Evolutionary conservation across 371 early-diverging fungal species (phyloP).

Genomic region (Entomophthora muscae): DNA sequence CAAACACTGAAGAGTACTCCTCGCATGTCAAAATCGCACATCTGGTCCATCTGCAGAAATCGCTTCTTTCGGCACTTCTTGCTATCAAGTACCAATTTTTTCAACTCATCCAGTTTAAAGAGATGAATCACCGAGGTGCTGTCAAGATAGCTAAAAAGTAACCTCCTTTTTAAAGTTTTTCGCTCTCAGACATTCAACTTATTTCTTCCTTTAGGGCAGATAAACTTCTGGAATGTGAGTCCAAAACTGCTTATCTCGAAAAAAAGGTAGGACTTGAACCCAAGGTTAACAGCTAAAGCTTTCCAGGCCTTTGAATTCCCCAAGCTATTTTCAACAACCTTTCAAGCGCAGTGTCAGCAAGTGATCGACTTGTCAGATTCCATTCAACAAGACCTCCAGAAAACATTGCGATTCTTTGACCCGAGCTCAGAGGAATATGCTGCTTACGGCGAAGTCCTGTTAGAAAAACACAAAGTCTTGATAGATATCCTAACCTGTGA

Average conservation of each 20-base stretch:
- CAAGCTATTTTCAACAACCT: background rate
- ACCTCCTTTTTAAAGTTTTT: background rate
- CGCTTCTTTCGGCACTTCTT: background rate
- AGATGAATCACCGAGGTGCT: background rate
- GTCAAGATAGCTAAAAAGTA: constrained; percentile 1
- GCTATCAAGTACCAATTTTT: background rate
- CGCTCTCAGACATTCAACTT: background rate
- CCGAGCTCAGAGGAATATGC: constrained; percentile 2
- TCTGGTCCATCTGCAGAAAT: constrained; percentile 1
- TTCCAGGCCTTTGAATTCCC: background rate
- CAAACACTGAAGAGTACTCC: background rate
- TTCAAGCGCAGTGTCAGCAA: background rate
- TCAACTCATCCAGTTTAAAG: constrained; percentile 1
- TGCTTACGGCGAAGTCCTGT: background rate
- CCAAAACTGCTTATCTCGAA: background rate
- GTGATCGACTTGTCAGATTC: background rate
- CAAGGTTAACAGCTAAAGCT: background rate
- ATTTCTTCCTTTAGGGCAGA: background rate
- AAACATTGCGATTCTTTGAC: constrained; percentile 1
- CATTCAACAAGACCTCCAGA: constrained; percentile 1
- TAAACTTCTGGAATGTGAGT: background rate
- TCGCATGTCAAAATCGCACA: background rate
- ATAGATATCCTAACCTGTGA: background rate
- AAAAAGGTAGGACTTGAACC: background rate
- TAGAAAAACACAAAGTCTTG: background rate